Base-by-base conservation (phyloP, 1,284 basidiomycete species). In the Apiotrichum akiyoshidainum region DNA sequence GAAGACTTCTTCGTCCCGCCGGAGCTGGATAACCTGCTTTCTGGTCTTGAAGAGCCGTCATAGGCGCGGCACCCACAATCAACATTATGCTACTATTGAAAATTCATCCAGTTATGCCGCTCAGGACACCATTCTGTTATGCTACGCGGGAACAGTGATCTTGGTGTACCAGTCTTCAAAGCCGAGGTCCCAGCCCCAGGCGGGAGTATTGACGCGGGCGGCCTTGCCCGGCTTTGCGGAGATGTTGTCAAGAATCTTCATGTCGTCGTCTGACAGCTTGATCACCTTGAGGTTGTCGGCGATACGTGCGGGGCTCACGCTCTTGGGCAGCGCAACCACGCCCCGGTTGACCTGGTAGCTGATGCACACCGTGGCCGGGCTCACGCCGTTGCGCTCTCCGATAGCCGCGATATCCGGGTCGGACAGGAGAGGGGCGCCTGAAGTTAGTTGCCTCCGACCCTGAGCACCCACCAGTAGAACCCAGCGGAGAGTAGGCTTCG, bases 401-500 rank as follows among this genome's bases (percentile, higher is more conserved):
- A 92, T 82, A 59, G 81, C 80, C 13, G 78, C 63, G 16, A 89
- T 83, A 10, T 83, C 82, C 50, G 85, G 82, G 68, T 94, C 90
- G 16, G 76, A 76, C 50, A 90, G 74, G n/a, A 92, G 77, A 2
- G 88, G 87, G 2, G 78, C 75, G 59, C 82, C 37, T 39, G 37
- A 39, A 39, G 11, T 13, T 10, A 39, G 37, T 39, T 13, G 11
- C 2, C 37, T 39, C 37, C 37, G 16, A 31, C 26, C 26, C 26
- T 31, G 26, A 31, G 7, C 26, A 39, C 37, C 12, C 37, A 39
- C 37, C 81, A 5, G 86, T 85, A 19, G 87, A 89, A 13, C 90
- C 90, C 22, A 92, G 83, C 5, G 92, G 92, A 7, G 87, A 90
- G 76, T 92, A 93, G 0, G 90, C 90, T 72, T 91, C 84, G 1